Conservation (phyloP, 2,329 filamentous ascomycete species). For the Xylaria sp. region DNA sequence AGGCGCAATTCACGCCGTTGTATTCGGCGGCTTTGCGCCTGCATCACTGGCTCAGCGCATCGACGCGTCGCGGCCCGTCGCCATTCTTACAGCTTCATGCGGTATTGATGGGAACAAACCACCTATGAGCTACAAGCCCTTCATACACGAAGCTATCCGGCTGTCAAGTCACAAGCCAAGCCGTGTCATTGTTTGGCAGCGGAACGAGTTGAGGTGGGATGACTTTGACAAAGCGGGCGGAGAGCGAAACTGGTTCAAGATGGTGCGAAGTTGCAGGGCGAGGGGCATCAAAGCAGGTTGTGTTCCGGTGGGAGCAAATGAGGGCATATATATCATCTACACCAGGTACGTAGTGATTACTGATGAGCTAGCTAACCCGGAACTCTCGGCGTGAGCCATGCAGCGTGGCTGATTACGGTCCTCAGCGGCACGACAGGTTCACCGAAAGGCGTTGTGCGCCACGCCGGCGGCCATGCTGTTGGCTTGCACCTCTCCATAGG, state of each 20-base stretch:
- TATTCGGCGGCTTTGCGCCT: constrained; percentile 92
- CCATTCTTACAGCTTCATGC: constrained; percentile 88
- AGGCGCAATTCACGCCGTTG: constrained; percentile 88
- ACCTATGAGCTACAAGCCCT: constrained; percentile 77
- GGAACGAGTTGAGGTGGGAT: constrained; percentile 79
- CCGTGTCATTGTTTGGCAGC: constrained; percentile 84
- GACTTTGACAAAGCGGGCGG: constrained; percentile 72
- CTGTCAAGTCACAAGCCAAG: constrained; percentile 76
- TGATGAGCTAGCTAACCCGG: no score
- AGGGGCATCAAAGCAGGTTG: constrained; percentile 75
- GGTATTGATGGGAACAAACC: constrained; percentile 89
- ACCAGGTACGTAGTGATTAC: constrained; percentile 54
- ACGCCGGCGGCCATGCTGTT: constrained; percentile 88
- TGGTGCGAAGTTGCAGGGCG: constrained; percentile 75
- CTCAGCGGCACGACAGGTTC: constrained; percentile 73
- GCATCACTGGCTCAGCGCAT: constrained; percentile 87
- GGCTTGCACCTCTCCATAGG: constrained; percentile 83
- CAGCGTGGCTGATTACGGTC: constrained; percentile 13
- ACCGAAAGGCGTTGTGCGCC: constrained; percentile 77
- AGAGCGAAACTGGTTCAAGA: constrained; percentile 81
- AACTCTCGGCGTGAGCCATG: neutral
- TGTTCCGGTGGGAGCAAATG: constrained; percentile 80
- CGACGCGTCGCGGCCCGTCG: constrained; percentile 78
- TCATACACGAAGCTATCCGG: constrained; percentile 78
- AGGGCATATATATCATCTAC: constrained; percentile 86